phyloP scores from a whole-genome alignment of 106 monocot species.

The Chionographis japonica region DNA sequence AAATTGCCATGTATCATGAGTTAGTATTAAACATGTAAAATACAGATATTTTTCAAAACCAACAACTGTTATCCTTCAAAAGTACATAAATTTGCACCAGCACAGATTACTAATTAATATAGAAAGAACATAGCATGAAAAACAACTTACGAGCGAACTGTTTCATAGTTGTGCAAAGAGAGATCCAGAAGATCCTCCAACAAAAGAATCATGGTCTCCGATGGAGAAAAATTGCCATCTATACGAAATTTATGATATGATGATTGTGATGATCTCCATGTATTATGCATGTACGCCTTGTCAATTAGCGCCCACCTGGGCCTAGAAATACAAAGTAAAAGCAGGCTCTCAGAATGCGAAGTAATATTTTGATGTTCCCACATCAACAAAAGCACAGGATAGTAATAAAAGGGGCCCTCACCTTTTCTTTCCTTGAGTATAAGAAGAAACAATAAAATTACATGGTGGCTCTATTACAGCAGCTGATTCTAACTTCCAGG shows the following conservation, averaged over 20 bases:
- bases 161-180: constrained; percentile 90
- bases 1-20: too few species aligned
- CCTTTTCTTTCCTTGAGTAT: constrained; percentile 82
- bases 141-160: constrained; percentile 81
- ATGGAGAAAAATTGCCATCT: constrained; percentile 51
- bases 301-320: constrained; percentile 92
- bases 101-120: too few species aligned
- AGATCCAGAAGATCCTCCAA: constrained; percentile 81
- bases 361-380: background rate
- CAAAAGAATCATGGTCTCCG: constrained; percentile 52
- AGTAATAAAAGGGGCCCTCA: constrained; percentile 6
- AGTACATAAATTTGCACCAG: too few species aligned
- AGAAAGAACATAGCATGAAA: too few species aligned
- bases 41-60: too few species aligned
- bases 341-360: background rate
- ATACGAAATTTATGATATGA: constrained; percentile 77
- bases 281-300: constrained; percentile 91
- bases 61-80: too few species aligned
- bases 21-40: too few species aligned
- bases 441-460: constrained; percentile 75
- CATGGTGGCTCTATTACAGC: constrained; percentile 82
- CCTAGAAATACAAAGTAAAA: constrained; percentile 36
- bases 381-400: background rate
- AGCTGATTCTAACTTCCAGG: constrained; percentile 87
- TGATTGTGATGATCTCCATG: constrained; percentile 90